These are phyloP conservation scores for Massarina eburnea DNA, from an alignment of 2,329 filamentous ascomycete species.

Conservation along the genomic window DNA sequence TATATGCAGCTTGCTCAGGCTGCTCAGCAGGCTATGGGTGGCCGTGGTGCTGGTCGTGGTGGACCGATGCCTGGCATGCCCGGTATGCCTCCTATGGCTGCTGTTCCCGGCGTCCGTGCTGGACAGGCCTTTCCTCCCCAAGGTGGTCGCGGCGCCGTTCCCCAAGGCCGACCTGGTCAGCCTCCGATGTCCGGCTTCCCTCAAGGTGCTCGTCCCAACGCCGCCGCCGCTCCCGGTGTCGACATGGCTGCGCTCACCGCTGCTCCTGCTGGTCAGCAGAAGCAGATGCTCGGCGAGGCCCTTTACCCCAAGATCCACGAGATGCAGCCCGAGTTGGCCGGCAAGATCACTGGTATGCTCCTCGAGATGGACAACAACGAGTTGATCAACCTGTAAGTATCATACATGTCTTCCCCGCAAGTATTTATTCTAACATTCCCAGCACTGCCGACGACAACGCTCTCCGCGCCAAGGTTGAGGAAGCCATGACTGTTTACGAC, in stretches of 20 bases:
- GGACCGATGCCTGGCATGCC: slow-evolving; percentile 62
- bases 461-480: slow-evolving; percentile 93
- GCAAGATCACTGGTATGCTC: slow-evolving; percentile 99
- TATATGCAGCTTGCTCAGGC: slow-evolving; percentile 75
- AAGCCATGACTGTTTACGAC: slow-evolving; percentile 95
- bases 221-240: slow-evolving; percentile 41
- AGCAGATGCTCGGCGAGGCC: slow-evolving; percentile 96
- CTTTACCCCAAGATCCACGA: slow-evolving; percentile 98
- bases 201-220: slow-evolving; percentile 30
- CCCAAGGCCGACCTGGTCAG: slow-evolving; percentile 36
- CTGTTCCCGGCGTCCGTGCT: slow-evolving; percentile 45
- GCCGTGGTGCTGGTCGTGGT: slow-evolving; percentile 65
- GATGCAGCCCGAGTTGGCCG: slow-evolving; percentile 91
- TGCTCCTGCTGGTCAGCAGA: slow-evolving; percentile 74
- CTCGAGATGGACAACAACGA: slow-evolving; percentile 98
- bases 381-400: slow-evolving; percentile 89
- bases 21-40: slow-evolving; percentile 59
- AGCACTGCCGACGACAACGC: slow-evolving; percentile 88
- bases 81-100: slow-evolving; percentile 66
- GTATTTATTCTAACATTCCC: slow-evolving; percentile 31
- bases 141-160: slow-evolving; percentile 37
- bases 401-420: not conserved
- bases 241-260: slow-evolving; percentile 55
- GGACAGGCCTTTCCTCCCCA: slow-evolving; percentile 44
- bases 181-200: slow-evolving; percentile 35